Percentiles rank a stretch among this genome's conserved stretches.
Conservation (phyloP, 805 yeast genomes). For the Kluyveromyces nonfermentans region DNA sequence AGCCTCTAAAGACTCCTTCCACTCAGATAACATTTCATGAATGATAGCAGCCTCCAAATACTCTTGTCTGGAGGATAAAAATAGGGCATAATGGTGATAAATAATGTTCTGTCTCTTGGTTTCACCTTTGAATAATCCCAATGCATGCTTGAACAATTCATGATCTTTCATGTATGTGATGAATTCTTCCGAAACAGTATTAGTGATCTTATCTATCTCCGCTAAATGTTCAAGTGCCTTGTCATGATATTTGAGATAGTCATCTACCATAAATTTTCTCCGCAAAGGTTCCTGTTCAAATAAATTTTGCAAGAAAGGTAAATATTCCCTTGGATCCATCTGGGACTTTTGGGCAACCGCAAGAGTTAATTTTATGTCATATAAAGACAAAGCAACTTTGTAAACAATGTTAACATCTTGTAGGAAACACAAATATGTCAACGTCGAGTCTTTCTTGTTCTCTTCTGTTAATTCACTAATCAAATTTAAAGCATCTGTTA, state of each 20-base stretch:
- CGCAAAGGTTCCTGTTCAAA: slow-evolving; percentile 59
- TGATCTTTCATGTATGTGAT: slow-evolving; percentile 62
- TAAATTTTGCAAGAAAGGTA: slow-evolving; percentile 80
- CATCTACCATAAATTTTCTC: slow-evolving; percentile 69
- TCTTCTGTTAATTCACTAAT: slow-evolving; percentile 44
- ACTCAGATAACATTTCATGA: slow-evolving; percentile 57
- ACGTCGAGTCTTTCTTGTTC: slow-evolving; percentile 48
- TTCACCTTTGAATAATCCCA: slow-evolving; percentile 52
- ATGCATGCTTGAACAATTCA: slow-evolving; percentile 58
- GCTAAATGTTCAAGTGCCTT: slow-evolving; percentile 62
- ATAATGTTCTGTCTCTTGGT: slow-evolving; percentile 44
- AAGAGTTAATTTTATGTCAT: slow-evolving; percentile 72
- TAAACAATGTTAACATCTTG: slow-evolving; percentile 83
- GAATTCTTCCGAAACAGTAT: slow-evolving; percentile 44
- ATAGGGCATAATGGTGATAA: slow-evolving; percentile 51
- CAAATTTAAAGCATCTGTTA: slow-evolving; percentile 60
- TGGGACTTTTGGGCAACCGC: slow-evolving; percentile 92
- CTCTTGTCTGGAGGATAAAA: slow-evolving; percentile 45
- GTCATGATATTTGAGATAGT: slow-evolving; percentile 54
- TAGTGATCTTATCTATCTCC: slow-evolving; percentile 32
- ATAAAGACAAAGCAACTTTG: slow-evolving; percentile 68
- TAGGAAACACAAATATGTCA: slow-evolving; percentile 81
- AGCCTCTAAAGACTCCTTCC: slow-evolving; percentile 55
- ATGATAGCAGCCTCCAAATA: slow-evolving; percentile 71
- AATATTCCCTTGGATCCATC: slow-evolving; percentile 93